A percentile compares a stretch with the other conserved stretches of the same genome.
phyloP scores from a whole-genome alignment of 2,329 filamentous ascomycete genomes.

The Ophiostoma fasciatum region DNA sequence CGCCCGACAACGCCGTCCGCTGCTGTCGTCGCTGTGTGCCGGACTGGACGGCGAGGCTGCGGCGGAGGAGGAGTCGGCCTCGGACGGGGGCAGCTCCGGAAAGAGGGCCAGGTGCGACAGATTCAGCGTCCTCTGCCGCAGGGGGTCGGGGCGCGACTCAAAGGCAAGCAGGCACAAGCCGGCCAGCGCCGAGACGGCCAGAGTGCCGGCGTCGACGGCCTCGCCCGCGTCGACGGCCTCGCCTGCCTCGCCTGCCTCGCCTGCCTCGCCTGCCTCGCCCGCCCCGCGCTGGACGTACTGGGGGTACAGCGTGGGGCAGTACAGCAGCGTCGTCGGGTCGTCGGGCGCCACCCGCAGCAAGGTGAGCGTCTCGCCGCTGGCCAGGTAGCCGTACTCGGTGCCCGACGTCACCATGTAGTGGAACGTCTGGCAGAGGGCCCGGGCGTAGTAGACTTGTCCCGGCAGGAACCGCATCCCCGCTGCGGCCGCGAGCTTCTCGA shows the following conservation, averaged over 20 bases:
- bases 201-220: not conserved
- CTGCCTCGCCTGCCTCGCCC: not conserved
- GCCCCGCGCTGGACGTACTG: not conserved
- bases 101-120: slow-evolving; percentile 2
- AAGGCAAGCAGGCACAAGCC: slow-evolving; percentile 3
- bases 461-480: not conserved
- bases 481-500: not conserved
- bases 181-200: not conserved
- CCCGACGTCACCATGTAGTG: slow-evolving; percentile 4
- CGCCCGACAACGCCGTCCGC: not conserved
- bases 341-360: slow-evolving; percentile 1
- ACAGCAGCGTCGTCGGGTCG: slow-evolving; percentile 3
- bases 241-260: not conserved
- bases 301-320: slow-evolving; percentile 2
- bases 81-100: not conserved
- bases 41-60: not conserved
- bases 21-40: slow-evolving; percentile 1
- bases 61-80: not conserved
- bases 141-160: not conserved
- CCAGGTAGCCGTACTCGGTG: slow-evolving; percentile 4
- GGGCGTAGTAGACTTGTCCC: no score
- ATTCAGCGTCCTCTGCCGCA: slow-evolving; percentile 1
- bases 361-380: slow-evolving; percentile 5
- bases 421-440: no score
- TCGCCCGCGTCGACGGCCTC: not conserved